phyloP scores from a whole-genome alignment of 306 rosid species.

The Malus asiatica region DNA sequence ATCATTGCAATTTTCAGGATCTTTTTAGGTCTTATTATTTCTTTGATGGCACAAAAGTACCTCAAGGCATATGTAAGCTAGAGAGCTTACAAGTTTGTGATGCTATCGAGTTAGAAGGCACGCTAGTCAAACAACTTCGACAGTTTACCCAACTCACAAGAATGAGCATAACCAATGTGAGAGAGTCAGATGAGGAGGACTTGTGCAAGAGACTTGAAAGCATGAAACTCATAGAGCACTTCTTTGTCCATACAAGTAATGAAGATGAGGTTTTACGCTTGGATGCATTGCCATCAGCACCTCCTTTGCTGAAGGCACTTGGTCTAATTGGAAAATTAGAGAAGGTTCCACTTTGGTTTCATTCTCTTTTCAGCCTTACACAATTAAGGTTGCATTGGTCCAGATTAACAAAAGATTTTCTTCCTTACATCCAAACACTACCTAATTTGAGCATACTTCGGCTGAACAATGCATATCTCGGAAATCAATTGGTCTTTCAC shows the following conservation, averaged over 20 bases:
- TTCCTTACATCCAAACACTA: not conserved
- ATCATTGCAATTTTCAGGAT: too few species aligned
- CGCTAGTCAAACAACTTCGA: not conserved
- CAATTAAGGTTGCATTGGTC: not conserved
- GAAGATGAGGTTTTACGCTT: not conserved
- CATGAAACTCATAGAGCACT: not conserved
- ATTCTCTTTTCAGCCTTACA: not conserved
- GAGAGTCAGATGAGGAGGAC: not conserved
- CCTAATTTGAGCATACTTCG: not conserved
- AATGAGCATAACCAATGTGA: not conserved
- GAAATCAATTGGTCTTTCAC: not conserved
- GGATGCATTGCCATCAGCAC: not conserved
- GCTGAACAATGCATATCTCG: not conserved
- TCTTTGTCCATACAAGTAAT: not conserved
- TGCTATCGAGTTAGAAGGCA: not conserved
- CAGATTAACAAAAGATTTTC: not conserved
- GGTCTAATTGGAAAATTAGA: not conserved
- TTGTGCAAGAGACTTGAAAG: not conserved
- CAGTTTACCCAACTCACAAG: slow-evolving; percentile 6
- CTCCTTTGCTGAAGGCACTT: not conserved
- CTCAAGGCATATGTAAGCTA: not conserved
- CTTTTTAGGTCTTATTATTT: too few species aligned
- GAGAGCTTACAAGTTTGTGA: not conserved
- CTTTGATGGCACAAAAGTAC: not conserved
- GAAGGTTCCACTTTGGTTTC: not conserved